Base-by-base conservation (phyloP, 1,284 basidiomycete species). In the Grifola frondosa region DNA sequence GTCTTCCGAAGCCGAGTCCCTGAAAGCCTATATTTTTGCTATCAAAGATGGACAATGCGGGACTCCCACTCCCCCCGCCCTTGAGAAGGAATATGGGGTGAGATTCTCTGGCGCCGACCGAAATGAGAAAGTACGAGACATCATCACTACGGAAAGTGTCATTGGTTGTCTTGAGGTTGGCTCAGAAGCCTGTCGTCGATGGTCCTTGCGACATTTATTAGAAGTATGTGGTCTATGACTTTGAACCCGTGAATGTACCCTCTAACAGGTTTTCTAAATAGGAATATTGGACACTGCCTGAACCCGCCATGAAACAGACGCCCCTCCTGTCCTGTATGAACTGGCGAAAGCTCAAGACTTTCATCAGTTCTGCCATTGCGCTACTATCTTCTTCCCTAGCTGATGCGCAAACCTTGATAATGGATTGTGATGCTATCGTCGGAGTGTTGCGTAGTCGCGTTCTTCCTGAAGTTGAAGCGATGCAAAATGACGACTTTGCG, bases 201-300 rank as follows among this genome's bases (percentile, higher is more conserved):
- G 62, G 59, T 51, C 64, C 3, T 42, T 74, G 20, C 59, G 55
- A 13, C 49, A 62, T 31, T 26, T 67, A 7, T 28, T 65, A 2
- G 59, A 65, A 48, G 64, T 68, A 30, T 15, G 57, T 45, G 17
- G 37, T 12, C n/a, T 12, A 16, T 11, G 3, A 13, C 22, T 1
- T 11, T 4, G 11, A 9, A 17, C 6, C 10, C n/a, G 16, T 10
- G n/a, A 13, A 24, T 12, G 25, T 20, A 16, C 12, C 7, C 20
- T 31, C 16, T 36, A 7, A 13, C 31, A 28, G 42, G 38, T 19
- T 28, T 41, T n/a, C n/a, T 16, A 29, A 12, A 15, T 39, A 80
- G 77, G 68, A 75, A 49, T 73, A 73, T 53, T 83, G 81, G 80
- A 59, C 64, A 7, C 55, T 58, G 13, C 59, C 61, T 12, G 62